Conservation (phyloP, 78 protist genomes). For the Thecamonas trahens region DNA sequence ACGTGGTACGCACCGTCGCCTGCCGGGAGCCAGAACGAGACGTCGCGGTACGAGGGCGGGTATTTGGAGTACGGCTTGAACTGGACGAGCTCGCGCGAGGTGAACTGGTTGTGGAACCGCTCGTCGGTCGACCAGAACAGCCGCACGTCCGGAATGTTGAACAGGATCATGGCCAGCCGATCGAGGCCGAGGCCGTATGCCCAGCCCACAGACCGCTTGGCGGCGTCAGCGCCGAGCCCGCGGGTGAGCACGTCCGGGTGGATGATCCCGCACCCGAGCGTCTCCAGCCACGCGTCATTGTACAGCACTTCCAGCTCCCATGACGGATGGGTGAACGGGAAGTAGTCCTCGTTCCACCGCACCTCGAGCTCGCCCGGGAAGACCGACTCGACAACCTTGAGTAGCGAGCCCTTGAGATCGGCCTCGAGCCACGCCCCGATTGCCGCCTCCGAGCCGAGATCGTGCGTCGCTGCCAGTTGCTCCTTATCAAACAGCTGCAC, state of each 20-base stretch:
- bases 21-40: slow-evolving; percentile 68
- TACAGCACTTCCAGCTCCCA: slow-evolving; percentile 76
- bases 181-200: slow-evolving; percentile 92
- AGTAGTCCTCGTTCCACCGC: slow-evolving; percentile 76
- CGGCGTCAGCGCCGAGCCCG: neutral
- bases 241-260: slow-evolving; percentile 43
- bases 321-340: slow-evolving; percentile 85
- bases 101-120: slow-evolving; percentile 71
- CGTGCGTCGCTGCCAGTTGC: neutral
- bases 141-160: slow-evolving; percentile 86
- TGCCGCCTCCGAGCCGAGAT: neutral
- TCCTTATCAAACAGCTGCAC: slow-evolving; percentile 22
- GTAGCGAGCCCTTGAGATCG: neutral
- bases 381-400: neutral
- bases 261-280: slow-evolving; percentile 71
- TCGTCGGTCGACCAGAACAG: slow-evolving; percentile 84
- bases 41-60: slow-evolving; percentile 65
- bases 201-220: slow-evolving; percentile 55
- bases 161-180: slow-evolving; percentile 85
- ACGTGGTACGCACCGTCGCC: slow-evolving; percentile 32
- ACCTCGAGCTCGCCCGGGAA: slow-evolving; percentile 36
- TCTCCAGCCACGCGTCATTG: slow-evolving; percentile 74
- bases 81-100: neutral
- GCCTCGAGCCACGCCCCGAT: no score
- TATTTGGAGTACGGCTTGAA: slow-evolving; percentile 42